Percentiles rank a stretch among this genome's conserved stretches.
These are phyloP conservation scores for Coemansia sp. DNA, from an alignment of 192 early-diverging fungal genomes.

Conservation along the genomic window DNA sequence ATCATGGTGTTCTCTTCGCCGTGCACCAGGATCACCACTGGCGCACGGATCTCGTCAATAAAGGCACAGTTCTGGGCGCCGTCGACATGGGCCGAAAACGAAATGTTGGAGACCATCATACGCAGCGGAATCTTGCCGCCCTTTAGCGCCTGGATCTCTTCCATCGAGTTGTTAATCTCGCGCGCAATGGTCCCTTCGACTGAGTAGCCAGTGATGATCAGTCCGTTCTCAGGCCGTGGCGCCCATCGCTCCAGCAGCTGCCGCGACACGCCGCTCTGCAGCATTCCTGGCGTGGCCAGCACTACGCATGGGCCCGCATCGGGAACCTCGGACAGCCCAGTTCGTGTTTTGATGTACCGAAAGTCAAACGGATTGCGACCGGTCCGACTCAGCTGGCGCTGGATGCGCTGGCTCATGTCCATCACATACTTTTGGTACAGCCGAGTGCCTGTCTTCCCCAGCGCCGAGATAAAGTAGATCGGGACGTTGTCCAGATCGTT, in stretches of 20 bases:
- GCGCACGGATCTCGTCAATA: constrained; percentile 90
- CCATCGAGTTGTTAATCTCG: constrained; percentile 78
- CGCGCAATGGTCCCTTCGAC: constrained; percentile 94
- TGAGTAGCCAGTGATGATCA: constrained; percentile 96
- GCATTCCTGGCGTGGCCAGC: constrained; percentile 97
- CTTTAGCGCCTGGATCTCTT: constrained; percentile 74
- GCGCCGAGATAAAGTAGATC: constrained; percentile 89
- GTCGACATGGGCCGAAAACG: constrained; percentile 98
- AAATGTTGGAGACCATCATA: constrained; percentile 90
- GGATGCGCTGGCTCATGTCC: constrained; percentile 96
- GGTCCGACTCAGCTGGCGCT: constrained; percentile 72
- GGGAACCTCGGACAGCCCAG: constrained; percentile 82
- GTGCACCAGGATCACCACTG: constrained; percentile 92
- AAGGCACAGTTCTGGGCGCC: constrained; percentile 94
- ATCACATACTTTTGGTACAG: constrained; percentile 97
- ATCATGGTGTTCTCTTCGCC: constrained; percentile 95
- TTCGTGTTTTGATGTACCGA: constrained; percentile 89
- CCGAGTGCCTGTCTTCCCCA: constrained; percentile 97
- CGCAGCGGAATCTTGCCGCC: constrained; percentile 77
- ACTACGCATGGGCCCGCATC: constrained; percentile 97
- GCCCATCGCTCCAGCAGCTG: constrained; percentile 97
- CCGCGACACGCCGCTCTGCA: constrained; percentile 92
- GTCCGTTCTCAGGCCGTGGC: constrained; percentile 83
- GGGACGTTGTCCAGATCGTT: constrained; percentile 82
- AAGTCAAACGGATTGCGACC: constrained; percentile 94